phyloP scores from a whole-genome alignment of 495 filamentous ascomycete species.

The Chlorociboria aeruginascens region DNA sequence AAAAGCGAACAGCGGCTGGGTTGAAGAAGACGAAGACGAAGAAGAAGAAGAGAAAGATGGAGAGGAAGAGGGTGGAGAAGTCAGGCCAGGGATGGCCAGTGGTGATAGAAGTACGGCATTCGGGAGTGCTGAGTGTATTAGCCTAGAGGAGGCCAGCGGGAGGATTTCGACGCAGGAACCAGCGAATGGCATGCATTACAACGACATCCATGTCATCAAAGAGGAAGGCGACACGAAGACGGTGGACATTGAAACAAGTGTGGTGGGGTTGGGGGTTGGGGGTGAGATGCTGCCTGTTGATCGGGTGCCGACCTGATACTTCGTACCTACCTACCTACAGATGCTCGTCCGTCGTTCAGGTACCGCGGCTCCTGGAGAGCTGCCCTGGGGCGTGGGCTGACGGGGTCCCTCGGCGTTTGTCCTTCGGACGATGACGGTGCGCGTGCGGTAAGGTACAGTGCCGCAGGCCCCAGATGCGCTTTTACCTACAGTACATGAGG shows the following conservation, averaged over 20 bases:
- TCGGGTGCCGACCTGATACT: too few relatives aligned
- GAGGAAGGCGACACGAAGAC: neutral
- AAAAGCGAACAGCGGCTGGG: neutral
- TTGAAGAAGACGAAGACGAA: neutral
- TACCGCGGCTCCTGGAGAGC: neutral
- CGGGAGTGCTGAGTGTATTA: too few relatives aligned
- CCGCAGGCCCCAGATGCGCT: neutral
- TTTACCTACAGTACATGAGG: constrained; percentile 3
- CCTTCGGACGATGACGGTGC: neutral
- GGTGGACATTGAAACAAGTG: neutral
- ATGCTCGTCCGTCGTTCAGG: neutral
- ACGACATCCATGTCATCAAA: too few relatives aligned
- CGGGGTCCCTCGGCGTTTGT: neutral
- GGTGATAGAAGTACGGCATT: too few relatives aligned
- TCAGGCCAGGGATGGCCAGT: too few relatives aligned
- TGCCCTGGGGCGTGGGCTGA: neutral
- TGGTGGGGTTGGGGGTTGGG: neutral
- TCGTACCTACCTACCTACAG: too few relatives aligned
- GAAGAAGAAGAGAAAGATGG: neutral
- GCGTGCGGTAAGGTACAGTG: constrained; percentile 9
- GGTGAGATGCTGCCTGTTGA: neutral
- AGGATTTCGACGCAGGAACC: too few relatives aligned
- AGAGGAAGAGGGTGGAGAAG: neutral
- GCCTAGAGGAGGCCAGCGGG: too few relatives aligned
- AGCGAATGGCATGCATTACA: too few relatives aligned